A percentile compares a stretch with the other conserved stretches of the same genome.
phyloP scores from a whole-genome alignment of 164 flowering plant species.

The Sedum album region DNA sequence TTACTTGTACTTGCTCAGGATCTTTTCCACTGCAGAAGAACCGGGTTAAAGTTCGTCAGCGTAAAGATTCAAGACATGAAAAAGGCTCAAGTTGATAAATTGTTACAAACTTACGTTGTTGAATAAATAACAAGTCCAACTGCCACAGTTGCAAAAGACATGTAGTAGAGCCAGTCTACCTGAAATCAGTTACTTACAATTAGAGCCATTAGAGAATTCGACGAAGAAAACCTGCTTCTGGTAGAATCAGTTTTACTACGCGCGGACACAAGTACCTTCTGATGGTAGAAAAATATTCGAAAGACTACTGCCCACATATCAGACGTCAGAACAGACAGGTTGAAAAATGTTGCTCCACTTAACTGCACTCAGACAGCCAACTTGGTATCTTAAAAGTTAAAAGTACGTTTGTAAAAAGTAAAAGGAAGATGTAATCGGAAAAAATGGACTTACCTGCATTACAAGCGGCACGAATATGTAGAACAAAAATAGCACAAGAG shows the following conservation, averaged over 20 bases:
- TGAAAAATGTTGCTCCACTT: conserved; percentile 64
- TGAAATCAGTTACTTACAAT: background rate
- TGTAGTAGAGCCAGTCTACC: background rate
- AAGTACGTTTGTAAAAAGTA: too few relatives aligned
- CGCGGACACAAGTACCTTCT: conserved; percentile 2
- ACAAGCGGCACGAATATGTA: conserved; percentile 50
- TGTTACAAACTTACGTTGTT: background rate
- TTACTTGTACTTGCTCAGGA: too few relatives aligned
- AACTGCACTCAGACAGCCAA: conserved; percentile 21
- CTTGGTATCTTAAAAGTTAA: background rate
- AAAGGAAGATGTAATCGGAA: background rate
- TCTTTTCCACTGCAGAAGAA: conserved; percentile 6
- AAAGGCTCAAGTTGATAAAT: background rate
- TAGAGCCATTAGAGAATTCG: background rate
- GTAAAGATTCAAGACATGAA: background rate
- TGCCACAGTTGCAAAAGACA: background rate
- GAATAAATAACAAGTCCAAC: background rate
- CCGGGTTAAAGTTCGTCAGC: background rate
- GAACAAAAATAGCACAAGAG: conserved; percentile 42
- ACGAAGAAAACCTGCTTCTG: background rate
- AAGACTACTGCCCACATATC: conserved; percentile 81
- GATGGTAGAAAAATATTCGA: conserved; percentile 51
- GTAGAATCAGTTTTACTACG: background rate
- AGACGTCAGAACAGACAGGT: conserved; percentile 68
- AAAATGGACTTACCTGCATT: conserved; percentile 40